Conservation (phyloP, 2,329 filamentous ascomycete species). For the Monosporascus sp. region DNA sequence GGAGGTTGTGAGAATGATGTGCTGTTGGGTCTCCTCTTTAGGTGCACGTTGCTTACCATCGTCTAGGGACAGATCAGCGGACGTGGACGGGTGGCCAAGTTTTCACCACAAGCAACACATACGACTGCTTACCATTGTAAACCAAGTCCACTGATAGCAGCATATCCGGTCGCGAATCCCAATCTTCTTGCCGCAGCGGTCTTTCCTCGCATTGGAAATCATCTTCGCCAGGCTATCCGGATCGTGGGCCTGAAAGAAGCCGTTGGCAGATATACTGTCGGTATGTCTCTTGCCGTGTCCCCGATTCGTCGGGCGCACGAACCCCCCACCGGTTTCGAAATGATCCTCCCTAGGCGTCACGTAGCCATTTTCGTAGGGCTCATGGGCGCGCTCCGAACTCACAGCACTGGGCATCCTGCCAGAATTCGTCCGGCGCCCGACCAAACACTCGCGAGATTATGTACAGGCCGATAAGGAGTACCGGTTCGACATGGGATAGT, state of each 20-base stretch:
- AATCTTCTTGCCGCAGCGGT: conserved; percentile 26
- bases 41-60: conserved; percentile 23
- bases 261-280: neutral
- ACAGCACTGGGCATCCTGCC: conserved; percentile 24
- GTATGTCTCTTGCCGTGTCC: neutral
- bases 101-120: neutral
- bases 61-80: conserved; percentile 19
- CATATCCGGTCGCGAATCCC: conserved; percentile 46
- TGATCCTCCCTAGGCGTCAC: conserved; percentile 21
- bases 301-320: neutral
- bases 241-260: conserved; percentile 8
- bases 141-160: conserved; percentile 69
- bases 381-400: conserved; percentile 1
- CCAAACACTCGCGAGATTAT: conserved; percentile 43
- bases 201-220: conserved; percentile 27
- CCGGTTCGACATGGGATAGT: conserved; percentile 43
- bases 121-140: conserved; percentile 48
- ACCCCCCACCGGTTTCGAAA: conserved; percentile 1
- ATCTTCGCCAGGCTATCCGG: conserved; percentile 29
- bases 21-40: neutral
- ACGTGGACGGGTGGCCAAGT: conserved; percentile 8
- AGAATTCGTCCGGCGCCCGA: conserved; percentile 43
- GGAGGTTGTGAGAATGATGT: conserved; percentile 5
- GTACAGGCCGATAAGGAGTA: conserved; percentile 42
- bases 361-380: conserved; percentile 19